phyloP scores from a whole-genome alignment of 345 rosid species.

The Viola odorata region DNA sequence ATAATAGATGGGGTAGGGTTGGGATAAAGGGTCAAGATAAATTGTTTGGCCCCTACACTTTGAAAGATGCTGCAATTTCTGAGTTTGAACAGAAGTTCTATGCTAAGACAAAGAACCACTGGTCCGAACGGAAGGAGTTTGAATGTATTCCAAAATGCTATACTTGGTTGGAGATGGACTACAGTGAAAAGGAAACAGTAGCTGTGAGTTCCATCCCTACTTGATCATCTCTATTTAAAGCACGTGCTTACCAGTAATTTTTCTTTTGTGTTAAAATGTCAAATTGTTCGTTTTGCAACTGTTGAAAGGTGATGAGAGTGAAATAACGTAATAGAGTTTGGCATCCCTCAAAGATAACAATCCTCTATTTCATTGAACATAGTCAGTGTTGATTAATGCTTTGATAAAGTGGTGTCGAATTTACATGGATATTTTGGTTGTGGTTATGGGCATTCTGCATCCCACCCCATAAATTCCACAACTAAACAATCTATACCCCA shows the following conservation, averaged over 20 bases:
- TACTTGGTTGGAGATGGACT: constrained; percentile 83
- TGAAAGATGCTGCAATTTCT: constrained; percentile 41
- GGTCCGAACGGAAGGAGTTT: constrained; percentile 59
- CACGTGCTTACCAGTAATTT: neutral
- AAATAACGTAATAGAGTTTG: no score
- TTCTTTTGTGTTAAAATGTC: no score
- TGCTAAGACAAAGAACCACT: constrained; percentile 60
- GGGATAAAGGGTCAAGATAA: constrained; percentile 83
- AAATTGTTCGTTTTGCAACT: no score
- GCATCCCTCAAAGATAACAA: no score
- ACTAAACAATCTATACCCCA: neutral
- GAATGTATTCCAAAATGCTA: constrained; percentile 49
- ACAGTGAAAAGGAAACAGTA: constrained; percentile 41
- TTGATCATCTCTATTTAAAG: constrained; percentile 1
- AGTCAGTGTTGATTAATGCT: no score
- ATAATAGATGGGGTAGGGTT: constrained; percentile 89
- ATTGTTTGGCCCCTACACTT: constrained; percentile 57
- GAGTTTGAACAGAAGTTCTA: constrained; percentile 59
- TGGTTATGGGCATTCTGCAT: neutral
- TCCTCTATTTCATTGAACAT: no score
- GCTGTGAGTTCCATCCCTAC: constrained; percentile 39
- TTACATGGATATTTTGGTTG: neutral
- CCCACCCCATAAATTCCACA: neutral
- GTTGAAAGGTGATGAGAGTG: no score
- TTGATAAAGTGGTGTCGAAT: neutral